Conservation (phyloP, 2,329 filamentous ascomycete species). For the Dryadomyces quercivorus region DNA sequence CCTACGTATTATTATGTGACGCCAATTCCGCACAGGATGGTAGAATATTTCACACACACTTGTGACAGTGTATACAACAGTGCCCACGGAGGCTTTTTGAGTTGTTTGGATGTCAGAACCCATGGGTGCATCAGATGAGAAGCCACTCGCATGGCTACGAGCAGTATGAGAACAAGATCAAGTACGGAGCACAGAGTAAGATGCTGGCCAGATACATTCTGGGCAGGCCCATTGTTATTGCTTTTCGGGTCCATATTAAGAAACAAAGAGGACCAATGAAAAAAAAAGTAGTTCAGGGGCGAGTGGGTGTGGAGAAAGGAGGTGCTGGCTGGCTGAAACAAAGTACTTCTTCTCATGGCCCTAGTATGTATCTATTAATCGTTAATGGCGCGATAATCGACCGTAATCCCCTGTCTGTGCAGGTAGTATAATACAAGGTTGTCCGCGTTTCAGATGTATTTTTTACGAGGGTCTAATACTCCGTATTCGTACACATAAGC, state of each 20-base stretch:
- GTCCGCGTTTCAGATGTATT: not conserved
- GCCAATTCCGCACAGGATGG: no score
- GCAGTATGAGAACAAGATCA: not conserved
- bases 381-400: not conserved
- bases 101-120: no score
- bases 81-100: no score
- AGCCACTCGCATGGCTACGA: not conserved
- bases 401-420: not conserved
- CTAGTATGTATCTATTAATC: not conserved
- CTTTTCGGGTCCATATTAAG: not conserved
- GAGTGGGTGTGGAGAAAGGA: not conserved
- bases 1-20: no score
- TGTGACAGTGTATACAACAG: no score
- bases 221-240: not conserved
- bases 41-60: no score
- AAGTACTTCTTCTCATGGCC: not conserved
- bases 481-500: not conserved
- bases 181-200: not conserved
- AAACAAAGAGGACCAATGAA: not conserved
- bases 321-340: not conserved
- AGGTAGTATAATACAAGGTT: not conserved
- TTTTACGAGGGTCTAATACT: not conserved
- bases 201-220: not conserved
- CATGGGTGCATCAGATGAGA: not conserved
- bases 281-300: not conserved